Conservation (phyloP, 108 stramenopile genomes). For the Hondaea fermentalgiana region DNA sequence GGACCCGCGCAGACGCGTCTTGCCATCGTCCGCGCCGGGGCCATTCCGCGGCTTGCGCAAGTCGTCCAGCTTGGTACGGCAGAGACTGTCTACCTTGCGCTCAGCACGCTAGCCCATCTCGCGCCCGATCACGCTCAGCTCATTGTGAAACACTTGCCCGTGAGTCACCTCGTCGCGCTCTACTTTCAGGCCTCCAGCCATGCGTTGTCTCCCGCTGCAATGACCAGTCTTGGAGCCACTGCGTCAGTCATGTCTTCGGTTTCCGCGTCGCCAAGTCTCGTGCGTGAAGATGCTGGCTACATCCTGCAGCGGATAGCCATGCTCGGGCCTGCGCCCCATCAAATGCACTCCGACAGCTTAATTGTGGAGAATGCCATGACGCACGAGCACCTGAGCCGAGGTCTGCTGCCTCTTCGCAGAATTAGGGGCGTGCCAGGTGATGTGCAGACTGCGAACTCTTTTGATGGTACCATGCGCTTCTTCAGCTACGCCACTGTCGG, state of each 20-base stretch:
- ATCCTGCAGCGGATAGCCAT: not conserved
- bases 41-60: not conserved
- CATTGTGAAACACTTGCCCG: not conserved
- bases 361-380: not conserved
- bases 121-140: not conserved
- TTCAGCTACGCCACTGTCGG: not conserved
- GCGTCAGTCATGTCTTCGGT: too few species aligned
- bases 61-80: not conserved
- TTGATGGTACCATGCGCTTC: not conserved
- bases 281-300: not conserved
- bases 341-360: not conserved
- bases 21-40: not conserved
- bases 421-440: not conserved
- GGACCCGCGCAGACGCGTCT: not conserved
- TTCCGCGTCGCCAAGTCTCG: not conserved
- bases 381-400: not conserved
- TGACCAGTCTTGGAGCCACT: too few species aligned
- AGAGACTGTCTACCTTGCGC: not conserved
- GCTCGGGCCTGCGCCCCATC: not conserved
- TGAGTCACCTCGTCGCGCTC: not conserved
- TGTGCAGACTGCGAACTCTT: not conserved
- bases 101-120: not conserved
- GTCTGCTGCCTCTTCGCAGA: not conserved
- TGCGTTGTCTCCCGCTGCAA: not conserved
- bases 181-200: not conserved